Evolutionary conservation across 1,139 yeast species (phyloP).

Genomic region (Debaryomyces udenii): DNA sequence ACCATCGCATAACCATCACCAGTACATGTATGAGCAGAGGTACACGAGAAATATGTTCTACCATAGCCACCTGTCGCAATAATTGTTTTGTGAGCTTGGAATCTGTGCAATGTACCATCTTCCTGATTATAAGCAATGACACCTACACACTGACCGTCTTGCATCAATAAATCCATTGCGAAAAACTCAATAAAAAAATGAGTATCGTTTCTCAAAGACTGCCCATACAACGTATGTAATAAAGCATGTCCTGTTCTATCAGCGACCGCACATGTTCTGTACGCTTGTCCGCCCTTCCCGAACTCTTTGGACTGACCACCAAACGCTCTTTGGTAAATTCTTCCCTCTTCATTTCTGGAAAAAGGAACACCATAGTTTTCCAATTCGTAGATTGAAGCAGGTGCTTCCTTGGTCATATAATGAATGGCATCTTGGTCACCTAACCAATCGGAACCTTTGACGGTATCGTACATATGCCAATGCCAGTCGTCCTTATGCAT

Average conservation of each 20-base stretch:
- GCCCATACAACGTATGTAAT: slow-evolving; percentile 95
- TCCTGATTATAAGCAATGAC: slow-evolving; percentile 97
- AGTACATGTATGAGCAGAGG: slow-evolving; percentile 99
- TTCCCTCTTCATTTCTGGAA: slow-evolving; percentile 95
- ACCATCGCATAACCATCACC: slow-evolving; percentile 99
- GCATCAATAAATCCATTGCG: slow-evolving; percentile 92
- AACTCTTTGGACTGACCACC: slow-evolving; percentile 96
- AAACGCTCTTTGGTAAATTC: slow-evolving; percentile 97
- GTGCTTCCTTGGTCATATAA: slow-evolving; percentile 99
- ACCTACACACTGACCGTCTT: slow-evolving; percentile 96
- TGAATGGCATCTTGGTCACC: slow-evolving; percentile 99
- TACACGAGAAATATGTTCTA: slow-evolving; percentile 97
- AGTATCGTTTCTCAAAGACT: slow-evolving; percentile 94
- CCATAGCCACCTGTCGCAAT: slow-evolving; percentile 99
- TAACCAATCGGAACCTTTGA: slow-evolving; percentile 99
- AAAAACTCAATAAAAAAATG: slow-evolving; percentile 98
- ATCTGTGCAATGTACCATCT: slow-evolving; percentile 97
- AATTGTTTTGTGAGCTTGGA: slow-evolving; percentile 94
- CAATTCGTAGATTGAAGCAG: slow-evolving; percentile 90
- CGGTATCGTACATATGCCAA: slow-evolving; percentile 99
- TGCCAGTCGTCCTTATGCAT: slow-evolving; percentile 99
- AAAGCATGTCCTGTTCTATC: slow-evolving; percentile 99
- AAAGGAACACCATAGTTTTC: slow-evolving; percentile 99
- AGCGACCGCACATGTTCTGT: slow-evolving; percentile 99
- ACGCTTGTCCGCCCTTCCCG: slow-evolving; percentile 99